Evolutionary conservation across 1,284 basidiomycete genomes (phyloP).

Genomic region (Puccinia coronata): DNA sequence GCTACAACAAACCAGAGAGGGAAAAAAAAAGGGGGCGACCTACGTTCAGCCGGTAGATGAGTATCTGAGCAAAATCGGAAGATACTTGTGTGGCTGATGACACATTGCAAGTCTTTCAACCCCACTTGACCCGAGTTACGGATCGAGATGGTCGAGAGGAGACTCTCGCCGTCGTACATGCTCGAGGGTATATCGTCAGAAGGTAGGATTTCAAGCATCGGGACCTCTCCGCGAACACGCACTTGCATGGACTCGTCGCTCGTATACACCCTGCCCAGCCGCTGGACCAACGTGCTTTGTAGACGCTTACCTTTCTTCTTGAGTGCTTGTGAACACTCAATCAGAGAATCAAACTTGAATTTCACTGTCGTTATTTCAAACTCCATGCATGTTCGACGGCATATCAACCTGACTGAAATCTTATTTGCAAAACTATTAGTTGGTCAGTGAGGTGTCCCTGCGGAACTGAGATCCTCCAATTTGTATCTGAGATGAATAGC

Average conservation of each 20-base stretch:
- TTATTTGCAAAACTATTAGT: neutral
- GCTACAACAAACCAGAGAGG: no score
- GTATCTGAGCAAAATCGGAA: slow-evolving; percentile 30
- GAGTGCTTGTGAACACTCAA: slow-evolving; percentile 17
- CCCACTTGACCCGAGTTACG: slow-evolving; percentile 24
- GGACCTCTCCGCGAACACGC: neutral
- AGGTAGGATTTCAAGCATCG: slow-evolving; percentile 13
- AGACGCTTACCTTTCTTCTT: slow-evolving; percentile 45
- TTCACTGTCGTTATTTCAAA: slow-evolving; percentile 15
- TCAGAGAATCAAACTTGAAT: slow-evolving; percentile 29
- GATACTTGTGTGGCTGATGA: slow-evolving; percentile 30
- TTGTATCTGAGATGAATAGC: neutral
- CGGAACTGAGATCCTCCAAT: no score
- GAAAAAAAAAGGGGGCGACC: neutral
- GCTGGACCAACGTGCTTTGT: slow-evolving; percentile 20
- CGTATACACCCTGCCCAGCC: slow-evolving; percentile 16
- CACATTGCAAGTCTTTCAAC: neutral
- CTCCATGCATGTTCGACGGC: neutral
- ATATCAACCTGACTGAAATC: slow-evolving; percentile 29
- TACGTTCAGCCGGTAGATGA: slow-evolving; percentile 4
- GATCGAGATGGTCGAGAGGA: neutral
- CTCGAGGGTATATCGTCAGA: neutral
- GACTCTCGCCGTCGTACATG: slow-evolving; percentile 36
- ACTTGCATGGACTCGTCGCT: slow-evolving; percentile 36
- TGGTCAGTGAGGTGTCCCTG: neutral